Evolutionary conservation across 2,329 filamentous ascomycete species (phyloP), one percentile per base, ranked within the genome.

Genomic region (Aspergillus proliferans): DNA sequence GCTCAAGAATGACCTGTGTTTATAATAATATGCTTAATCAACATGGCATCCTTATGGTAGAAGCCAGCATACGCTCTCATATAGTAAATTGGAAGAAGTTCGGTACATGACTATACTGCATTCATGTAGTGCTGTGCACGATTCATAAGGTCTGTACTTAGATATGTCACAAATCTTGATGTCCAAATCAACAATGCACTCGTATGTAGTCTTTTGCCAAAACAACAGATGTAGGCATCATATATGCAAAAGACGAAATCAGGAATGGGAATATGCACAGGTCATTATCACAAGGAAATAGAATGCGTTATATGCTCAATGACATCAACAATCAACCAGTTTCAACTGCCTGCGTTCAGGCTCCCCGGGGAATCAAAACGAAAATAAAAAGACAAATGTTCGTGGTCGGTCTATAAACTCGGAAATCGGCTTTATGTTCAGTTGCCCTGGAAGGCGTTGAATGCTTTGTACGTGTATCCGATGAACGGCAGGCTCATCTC

Each of bases 401-500:
- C 49, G 57, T 57, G 50, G 45, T 54, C 46, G 45, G 44, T 49
- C 43, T 24, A 51, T 44, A 53, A 44, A 48, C 43, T 56, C 51
- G 50, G 49, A 58, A 47, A 52, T 49, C 53, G 45, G 53, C 41
- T 51, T 46, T 46, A 53, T 47, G 47, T 54, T 57, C 65, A 72
- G 45, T 55, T 71, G 43, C 52, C 63, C 56, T 75, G 71, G 72
- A 84, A 84, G 49, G 80, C 83, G 69, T 85, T 84, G 71, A 98
- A 98, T 53, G 93, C 88, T 82, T 97, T 98, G 78, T 96, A 98
- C 7, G 93, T 95, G 71, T 95, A 95, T 33, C 89, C 89, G 61
- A 95, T 93, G 69, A 95, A 98, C 3, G 93, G 93, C 72, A 98
- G 74, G 73, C 88, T 95, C 83, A 96, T 91, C 73, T 95, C 92